Evolutionary conservation across 768 basidiomycete species (phyloP).

Genomic region (Pleurotus sapidus): DNA sequence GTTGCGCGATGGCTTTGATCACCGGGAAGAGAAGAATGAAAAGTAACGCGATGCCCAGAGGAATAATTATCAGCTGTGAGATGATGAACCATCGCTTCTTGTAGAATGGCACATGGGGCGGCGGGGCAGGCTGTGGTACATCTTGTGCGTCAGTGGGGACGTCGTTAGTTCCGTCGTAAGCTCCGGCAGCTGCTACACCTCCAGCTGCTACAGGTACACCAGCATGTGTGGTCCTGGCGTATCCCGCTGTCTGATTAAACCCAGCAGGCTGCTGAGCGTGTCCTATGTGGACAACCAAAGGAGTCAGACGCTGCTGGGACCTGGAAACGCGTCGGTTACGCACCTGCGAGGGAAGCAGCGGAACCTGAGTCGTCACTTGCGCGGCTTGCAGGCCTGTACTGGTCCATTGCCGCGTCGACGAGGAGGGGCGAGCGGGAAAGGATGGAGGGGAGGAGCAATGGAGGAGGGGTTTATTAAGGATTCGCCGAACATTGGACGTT

Average conservation of each 20-base stretch:
- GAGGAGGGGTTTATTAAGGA: neutral
- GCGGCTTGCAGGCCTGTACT: constrained; percentile 27
- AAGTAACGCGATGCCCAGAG: constrained; percentile 57
- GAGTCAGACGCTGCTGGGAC: too few relatives aligned
- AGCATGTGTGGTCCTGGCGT: constrained; percentile 20
- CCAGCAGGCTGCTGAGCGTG: constrained; percentile 31
- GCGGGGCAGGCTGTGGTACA: constrained; percentile 14
- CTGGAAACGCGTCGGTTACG: constrained; percentile 5
- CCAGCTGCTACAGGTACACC: constrained; percentile 12
- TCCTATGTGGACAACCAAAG: constrained; percentile 16
- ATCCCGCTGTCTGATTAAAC: constrained; percentile 20
- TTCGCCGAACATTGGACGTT: neutral
- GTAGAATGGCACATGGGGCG: constrained; percentile 43
- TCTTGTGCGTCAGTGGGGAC: constrained; percentile 14
- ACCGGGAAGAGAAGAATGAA: constrained; percentile 72
- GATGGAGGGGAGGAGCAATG: neutral
- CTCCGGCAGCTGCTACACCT: neutral
- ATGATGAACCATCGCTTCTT: constrained; percentile 66
- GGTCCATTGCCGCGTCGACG: constrained; percentile 29
- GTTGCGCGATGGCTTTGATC: constrained; percentile 61
- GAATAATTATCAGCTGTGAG: constrained; percentile 43
- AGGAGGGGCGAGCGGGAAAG: neutral
- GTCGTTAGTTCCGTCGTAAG: neutral
- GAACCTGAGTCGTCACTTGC: constrained; percentile 33
- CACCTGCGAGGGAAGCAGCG: constrained; percentile 32